These are phyloP conservation scores for Phytophthora pistaciae DNA, from an alignment of 352 stramenopile species.

Conservation along the genomic window DNA sequence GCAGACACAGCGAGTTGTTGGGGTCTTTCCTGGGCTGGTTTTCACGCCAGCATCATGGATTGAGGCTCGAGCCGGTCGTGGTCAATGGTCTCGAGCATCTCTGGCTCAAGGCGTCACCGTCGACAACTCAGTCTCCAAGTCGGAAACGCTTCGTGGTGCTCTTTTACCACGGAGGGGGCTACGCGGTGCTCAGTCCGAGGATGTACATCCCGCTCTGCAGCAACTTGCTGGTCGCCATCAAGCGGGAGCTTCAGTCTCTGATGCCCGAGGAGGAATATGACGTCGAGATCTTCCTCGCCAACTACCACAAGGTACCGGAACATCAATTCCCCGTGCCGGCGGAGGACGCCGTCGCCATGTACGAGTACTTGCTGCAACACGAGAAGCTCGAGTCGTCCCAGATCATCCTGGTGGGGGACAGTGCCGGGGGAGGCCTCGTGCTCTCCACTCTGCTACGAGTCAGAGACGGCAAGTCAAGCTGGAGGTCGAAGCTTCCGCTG, in stretches of 20 bases:
- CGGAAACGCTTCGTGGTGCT: constrained; percentile 47
- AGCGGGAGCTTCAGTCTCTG: constrained; percentile 19
- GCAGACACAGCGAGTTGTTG: constrained; percentile 28
- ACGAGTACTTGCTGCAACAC: constrained; percentile 54
- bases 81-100: constrained; percentile 59
- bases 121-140: not conserved
- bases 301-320: constrained; percentile 54
- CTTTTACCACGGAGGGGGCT: constrained; percentile 65
- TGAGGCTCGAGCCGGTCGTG: constrained; percentile 31
- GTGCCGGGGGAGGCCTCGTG: constrained; percentile 46
- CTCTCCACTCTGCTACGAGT: constrained; percentile 51
- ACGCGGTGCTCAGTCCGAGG: constrained; percentile 47
- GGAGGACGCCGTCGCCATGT: constrained; percentile 45
- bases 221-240: constrained; percentile 27
- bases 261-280: constrained; percentile 14
- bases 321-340: constrained; percentile 42
- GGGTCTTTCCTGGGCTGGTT: constrained; percentile 37
- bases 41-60: constrained; percentile 26
- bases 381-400: constrained; percentile 35
- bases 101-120: constrained; percentile 41
- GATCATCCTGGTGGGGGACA: constrained; percentile 53
- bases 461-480: constrained; percentile 26
- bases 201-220: constrained; percentile 49
- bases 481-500: constrained; percentile 26
- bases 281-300: constrained; percentile 47